These are phyloP conservation scores for Pythium oligandrum DNA, from an alignment of 352 stramenopile genomes.

Conservation along the genomic window DNA sequence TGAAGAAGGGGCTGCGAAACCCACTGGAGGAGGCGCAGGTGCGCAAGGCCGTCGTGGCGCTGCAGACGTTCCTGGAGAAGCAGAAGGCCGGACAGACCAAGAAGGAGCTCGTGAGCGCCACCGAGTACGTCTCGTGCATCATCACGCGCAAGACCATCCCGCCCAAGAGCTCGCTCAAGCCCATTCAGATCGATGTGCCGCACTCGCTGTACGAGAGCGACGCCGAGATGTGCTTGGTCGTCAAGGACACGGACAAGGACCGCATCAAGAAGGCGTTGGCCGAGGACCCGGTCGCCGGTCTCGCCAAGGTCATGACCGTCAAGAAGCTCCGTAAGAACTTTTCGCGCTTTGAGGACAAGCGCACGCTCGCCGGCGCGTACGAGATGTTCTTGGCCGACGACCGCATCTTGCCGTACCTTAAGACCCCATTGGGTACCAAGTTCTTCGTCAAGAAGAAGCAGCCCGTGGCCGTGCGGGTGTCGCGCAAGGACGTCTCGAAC, in stretches of 20 bases:
- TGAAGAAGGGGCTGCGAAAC: conserved; percentile 63
- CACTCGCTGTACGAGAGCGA: conserved; percentile 44
- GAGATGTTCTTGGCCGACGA: conserved; percentile 77
- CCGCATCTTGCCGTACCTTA: conserved; percentile 70
- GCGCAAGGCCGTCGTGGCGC: conserved; percentile 58
- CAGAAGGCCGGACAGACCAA: conserved; percentile 43
- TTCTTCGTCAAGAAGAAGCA: conserved; percentile 84
- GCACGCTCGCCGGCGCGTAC: conserved; percentile 65
- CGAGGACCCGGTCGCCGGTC: conserved; percentile 43
- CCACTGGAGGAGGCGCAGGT: conserved; percentile 71
- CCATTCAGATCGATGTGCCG: conserved; percentile 59
- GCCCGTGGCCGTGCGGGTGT: conserved; percentile 69
- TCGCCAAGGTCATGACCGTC: conserved; percentile 73
- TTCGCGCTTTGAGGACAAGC: conserved; percentile 66
- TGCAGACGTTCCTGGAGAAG: conserved; percentile 57
- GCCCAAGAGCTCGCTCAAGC: conserved; percentile 63
- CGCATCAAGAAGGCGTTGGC: conserved; percentile 70
- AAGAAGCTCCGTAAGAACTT: conserved; percentile 86
- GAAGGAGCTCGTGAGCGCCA: conserved; percentile 51
- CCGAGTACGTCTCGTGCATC: conserved; percentile 62
- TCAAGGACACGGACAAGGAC: conserved; percentile 83
- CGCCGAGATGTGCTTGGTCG: conserved; percentile 71
- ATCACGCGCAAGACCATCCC: conserved; percentile 70
- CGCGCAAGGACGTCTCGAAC: conserved; percentile 47
- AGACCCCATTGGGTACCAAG: conserved; percentile 56